Percentiles rank a stretch among this genome's conserved stretches.
Conservation (phyloP, 73 alveolate genomes). For the Paramecium pentaurelia region DNA sequence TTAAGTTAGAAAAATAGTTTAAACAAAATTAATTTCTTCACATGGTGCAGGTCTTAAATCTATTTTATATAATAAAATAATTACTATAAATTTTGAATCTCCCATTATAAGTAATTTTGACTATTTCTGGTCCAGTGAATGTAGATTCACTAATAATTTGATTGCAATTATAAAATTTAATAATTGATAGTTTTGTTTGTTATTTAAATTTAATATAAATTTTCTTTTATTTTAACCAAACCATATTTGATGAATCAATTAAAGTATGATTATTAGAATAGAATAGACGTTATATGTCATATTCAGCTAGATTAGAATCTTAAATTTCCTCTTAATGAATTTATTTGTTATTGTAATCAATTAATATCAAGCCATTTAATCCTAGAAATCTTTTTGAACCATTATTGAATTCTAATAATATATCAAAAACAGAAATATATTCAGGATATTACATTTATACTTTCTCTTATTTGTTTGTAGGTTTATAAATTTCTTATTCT, state of each 20-base stretch:
- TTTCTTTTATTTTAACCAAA: slow-evolving; percentile 19
- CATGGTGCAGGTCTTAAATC: slow-evolving; percentile 79
- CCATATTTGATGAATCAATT: neutral
- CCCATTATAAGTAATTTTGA: neutral
- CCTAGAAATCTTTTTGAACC: neutral
- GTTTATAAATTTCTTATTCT: neutral
- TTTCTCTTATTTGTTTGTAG: neutral
- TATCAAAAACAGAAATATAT: neutral
- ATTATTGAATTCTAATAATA: neutral
- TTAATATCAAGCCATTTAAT: neutral
- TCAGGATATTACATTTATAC: neutral
- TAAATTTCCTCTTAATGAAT: neutral
- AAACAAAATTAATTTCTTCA: slow-evolving; percentile 64
- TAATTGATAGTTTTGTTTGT: neutral
- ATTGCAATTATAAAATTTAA: neutral
- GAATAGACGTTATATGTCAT: neutral
- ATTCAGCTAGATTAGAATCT: neutral
- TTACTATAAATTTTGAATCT: neutral
- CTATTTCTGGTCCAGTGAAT: slow-evolving; percentile 16
- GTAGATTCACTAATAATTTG: neutral
- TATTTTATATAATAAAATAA: neutral
- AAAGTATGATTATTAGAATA: neutral
- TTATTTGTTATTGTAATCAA: neutral
- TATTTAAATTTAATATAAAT: neutral
- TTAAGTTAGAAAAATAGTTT: slow-evolving; percentile 62